phyloP scores from a whole-genome alignment of 768 basidiomycete species.

The Serpula lacrymans region DNA sequence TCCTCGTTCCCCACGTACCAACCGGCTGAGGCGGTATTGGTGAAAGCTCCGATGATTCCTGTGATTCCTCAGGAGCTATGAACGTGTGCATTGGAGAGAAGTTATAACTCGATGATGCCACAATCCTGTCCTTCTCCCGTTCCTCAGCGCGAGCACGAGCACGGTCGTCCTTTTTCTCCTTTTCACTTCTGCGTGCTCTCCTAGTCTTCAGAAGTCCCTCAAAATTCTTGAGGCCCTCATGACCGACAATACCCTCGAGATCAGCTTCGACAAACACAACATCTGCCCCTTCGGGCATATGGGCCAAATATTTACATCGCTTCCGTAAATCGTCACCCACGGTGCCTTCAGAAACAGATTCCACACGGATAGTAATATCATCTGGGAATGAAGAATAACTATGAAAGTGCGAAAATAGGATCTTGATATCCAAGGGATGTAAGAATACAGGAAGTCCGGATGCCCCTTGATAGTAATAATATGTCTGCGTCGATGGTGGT shows the following conservation, averaged over 20 bases:
- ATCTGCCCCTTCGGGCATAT: constrained; percentile 88
- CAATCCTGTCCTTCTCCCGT: constrained; percentile 58
- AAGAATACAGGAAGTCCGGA: constrained; percentile 90
- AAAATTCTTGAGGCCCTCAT: constrained; percentile 75
- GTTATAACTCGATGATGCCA: constrained; percentile 17
- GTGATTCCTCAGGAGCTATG: constrained; percentile 10
- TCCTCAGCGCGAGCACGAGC: constrained; percentile 79
- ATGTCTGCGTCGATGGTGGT: constrained; percentile 83
- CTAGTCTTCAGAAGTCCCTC: constrained; percentile 79
- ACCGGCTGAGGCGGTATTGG: constrained; percentile 16
- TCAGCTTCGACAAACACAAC: constrained; percentile 93
- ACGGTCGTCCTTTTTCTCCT: constrained; percentile 81
- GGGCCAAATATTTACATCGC: constrained; percentile 93
- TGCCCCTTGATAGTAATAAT: constrained; percentile 94
- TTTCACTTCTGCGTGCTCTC: constrained; percentile 71
- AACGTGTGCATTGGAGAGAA: constrained; percentile 7
- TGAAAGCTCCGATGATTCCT: constrained; percentile 8
- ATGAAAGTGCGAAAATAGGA: constrained; percentile 80
- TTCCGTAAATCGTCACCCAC: constrained; percentile 93
- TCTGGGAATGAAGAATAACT: constrained; percentile 84
- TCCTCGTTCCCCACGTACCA: constrained; percentile 77
- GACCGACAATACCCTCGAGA: constrained; percentile 71
- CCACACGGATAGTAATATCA: constrained; percentile 75
- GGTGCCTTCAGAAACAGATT: constrained; percentile 68
- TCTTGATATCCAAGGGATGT: constrained; percentile 93